Conservation (phyloP, 176 grass and related monocot genomes). For the Triticum urartu region DNA sequence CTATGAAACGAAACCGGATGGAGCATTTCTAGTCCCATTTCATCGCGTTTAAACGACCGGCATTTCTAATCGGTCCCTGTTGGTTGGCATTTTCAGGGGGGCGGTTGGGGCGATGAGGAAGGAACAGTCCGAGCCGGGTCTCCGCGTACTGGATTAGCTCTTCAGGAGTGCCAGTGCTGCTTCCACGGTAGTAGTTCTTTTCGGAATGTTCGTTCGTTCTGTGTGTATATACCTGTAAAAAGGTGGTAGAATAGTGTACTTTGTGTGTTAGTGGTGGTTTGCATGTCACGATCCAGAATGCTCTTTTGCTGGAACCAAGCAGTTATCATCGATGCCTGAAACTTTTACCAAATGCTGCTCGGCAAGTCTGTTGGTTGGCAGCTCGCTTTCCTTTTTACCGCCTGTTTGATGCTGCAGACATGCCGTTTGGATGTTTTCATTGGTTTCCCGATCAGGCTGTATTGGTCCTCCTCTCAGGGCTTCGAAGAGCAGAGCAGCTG, state of each 20-base stretch:
- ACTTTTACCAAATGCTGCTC: too few relatives aligned
- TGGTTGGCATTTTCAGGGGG: not conserved
- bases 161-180: not conserved
- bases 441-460: too few relatives aligned
- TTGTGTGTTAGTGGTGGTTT: not conserved
- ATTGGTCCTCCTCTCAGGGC: too few relatives aligned
- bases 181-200: not conserved
- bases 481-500: too few relatives aligned
- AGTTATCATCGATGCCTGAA: not conserved
- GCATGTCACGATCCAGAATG: not conserved
- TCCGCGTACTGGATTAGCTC: not conserved
- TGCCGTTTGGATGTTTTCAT: too few relatives aligned
- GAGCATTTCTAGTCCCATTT: too few relatives aligned
- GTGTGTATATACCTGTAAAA: not conserved
- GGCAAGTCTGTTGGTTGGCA: too few relatives aligned
- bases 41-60: not conserved
- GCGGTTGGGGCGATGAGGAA: constrained; percentile 2
- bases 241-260: not conserved
- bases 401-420: too few relatives aligned
- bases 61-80: not conserved
- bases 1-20: too few relatives aligned
- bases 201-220: not conserved
- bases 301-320: not conserved
- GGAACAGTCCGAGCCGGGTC: not conserved
- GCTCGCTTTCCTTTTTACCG: too few relatives aligned